Evolutionary conservation across 2,329 filamentous ascomycete species (phyloP), one percentile per base, ranked within the genome.

Genomic region (Talaromyces sp.): DNA sequence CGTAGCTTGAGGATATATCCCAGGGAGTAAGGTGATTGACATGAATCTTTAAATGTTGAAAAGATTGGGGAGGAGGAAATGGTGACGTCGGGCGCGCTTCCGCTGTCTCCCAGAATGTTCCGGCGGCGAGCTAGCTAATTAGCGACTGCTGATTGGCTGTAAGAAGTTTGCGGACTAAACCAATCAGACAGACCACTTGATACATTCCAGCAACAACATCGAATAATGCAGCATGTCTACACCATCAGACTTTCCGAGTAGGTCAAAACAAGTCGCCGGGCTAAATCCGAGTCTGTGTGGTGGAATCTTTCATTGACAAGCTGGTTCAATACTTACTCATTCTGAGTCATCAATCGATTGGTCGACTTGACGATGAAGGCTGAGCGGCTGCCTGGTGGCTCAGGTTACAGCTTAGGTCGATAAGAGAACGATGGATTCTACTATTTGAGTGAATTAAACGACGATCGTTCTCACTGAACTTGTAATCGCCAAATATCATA

Each of bases 11-110:
- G 5, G 25, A 7, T 45, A 22, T 41, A 13, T 45, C 45, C 22
- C 15, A 56, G 47, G 25, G n/a, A 15, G 9, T 15, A 19, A 7
- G 15, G 56, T 45, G 56, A 45, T 11, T 8, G 6, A 3, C 19
- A n/a, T 17, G 2, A n/a, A 13, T 15, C 15, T 11, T 19, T 13
- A 59, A 25, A 19, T 43, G 56, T 27, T 39, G 37, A 49, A 17
- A 19, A 37, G 57, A 33, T 50, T 3, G 27, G 27, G 3, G 5
- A 6, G 4, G 27, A 31, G 19, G 25, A 39, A 37, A 62, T 62
- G 47, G 63, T 65, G 63, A 65, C 58, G 63, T 65, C 50, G 63
- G 25, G 47, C 60, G 39, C 25, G 50, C 50, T 35, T 22, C 33
- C 33, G 33, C 33, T 11, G 52, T 39, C 52, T 19, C 37, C 62